Conservation (phyloP, 495 filamentous ascomycete genomes). For the Talaromyces nanjingensis region DNA sequence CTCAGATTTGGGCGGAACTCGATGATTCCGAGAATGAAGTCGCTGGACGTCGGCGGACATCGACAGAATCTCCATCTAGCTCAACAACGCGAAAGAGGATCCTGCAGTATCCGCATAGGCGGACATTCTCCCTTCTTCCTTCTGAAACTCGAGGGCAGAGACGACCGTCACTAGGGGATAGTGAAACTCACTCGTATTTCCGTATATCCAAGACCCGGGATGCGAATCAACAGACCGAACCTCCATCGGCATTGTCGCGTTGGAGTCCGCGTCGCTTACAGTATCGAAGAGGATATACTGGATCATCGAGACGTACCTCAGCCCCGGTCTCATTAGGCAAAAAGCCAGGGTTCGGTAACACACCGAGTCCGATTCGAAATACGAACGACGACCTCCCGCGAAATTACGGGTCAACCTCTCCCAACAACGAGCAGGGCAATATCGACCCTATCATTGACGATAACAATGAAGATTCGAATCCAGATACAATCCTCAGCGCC, state of each 20-base stretch:
- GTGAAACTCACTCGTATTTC: not conserved
- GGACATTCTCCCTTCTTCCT: constrained; percentile 5
- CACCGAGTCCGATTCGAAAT: not conserved
- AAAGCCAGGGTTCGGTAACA: not conserved
- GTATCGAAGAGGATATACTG: not conserved
- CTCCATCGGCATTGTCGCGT: not conserved
- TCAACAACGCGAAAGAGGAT: not conserved
- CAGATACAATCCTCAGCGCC: not conserved
- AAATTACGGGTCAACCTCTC: constrained; percentile 2
- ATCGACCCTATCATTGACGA: not conserved
- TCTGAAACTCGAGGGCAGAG: not conserved
- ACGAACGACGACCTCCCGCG: not conserved
- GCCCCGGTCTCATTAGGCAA: not conserved
- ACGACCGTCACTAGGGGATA: not conserved
- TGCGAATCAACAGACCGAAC: not conserved
- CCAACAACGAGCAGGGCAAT: not conserved
- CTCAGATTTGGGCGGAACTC: constrained; percentile 45
- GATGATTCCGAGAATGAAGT: constrained; percentile 37
- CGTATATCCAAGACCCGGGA: not conserved
- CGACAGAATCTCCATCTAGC: not conserved
- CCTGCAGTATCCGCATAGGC: not conserved
- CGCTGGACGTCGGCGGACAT: constrained; percentile 9
- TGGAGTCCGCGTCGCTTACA: constrained; percentile 2
- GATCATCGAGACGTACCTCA: not conserved
- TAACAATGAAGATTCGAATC: not conserved